These are phyloP conservation scores for Erythrophleum ivorense DNA, from an alignment of 331 rosid genomes.

Conservation along the genomic window DNA sequence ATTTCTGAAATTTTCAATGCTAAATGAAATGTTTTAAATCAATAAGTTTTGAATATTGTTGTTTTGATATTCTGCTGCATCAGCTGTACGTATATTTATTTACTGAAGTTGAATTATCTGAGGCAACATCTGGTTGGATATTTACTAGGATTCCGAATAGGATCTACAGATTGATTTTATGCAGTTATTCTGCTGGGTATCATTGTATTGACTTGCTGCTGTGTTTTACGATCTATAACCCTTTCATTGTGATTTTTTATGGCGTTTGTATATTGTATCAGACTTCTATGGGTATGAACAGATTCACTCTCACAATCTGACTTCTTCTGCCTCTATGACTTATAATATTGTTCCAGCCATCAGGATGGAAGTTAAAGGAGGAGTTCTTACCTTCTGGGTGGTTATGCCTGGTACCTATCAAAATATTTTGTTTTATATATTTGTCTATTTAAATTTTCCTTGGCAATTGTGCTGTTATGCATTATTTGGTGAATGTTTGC, in stretches of 20 bases:
- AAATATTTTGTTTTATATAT: slow-evolving; percentile 31
- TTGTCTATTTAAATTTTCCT: slow-evolving; percentile 35
- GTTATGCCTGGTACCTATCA: slow-evolving; percentile 81
- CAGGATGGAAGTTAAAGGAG: slow-evolving; percentile 91
- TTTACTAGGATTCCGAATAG: not conserved
- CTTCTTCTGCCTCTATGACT: slow-evolving; percentile 26
- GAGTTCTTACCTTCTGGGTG: slow-evolving; percentile 89
- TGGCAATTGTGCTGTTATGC: slow-evolving; percentile 11
- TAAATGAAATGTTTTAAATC: not conserved
- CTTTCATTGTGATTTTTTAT: slow-evolving; percentile 12
- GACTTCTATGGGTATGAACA: slow-evolving; percentile 20
- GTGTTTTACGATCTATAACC: not conserved
- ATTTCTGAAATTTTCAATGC: not conserved
- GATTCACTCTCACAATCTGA: slow-evolving; percentile 29
- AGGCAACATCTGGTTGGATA: not conserved
- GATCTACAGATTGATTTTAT: not conserved
- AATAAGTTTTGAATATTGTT: not conserved
- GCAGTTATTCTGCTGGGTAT: not conserved
- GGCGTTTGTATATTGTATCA: slow-evolving; percentile 11
- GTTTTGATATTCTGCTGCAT: not conserved
- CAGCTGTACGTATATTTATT: not conserved
- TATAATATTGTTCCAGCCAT: slow-evolving; percentile 72
- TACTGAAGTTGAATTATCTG: not conserved
- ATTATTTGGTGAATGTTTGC: slow-evolving; percentile 27
- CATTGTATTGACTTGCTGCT: not conserved